Percentiles rank a stretch among this genome's conserved stretches.
Conservation (phyloP, 1,284 basidiomycete genomes). For the Pterulicium gracile region DNA sequence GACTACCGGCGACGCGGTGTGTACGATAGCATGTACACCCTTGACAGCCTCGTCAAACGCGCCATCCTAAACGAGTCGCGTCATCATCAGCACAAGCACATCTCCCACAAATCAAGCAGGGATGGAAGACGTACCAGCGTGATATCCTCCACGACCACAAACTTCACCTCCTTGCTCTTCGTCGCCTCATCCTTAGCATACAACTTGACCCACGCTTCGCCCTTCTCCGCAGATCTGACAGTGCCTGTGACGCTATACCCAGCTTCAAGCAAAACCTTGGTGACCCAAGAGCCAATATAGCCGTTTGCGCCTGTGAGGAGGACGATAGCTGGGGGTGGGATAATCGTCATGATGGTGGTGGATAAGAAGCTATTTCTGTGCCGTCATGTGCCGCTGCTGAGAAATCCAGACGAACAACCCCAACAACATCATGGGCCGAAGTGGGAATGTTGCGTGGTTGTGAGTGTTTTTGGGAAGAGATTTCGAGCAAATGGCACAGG, state of each 20-base stretch:
- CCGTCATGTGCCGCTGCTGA: no score
- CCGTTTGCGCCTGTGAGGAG: slow-evolving; percentile 32
- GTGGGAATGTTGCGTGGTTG: no score
- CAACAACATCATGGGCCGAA: no score
- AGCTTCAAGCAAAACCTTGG: background rate
- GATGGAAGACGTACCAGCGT: slow-evolving; percentile 25
- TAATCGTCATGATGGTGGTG: background rate
- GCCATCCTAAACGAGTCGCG: slow-evolving; percentile 15
- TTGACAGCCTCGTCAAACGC: slow-evolving; percentile 31
- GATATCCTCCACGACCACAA: slow-evolving; percentile 46
- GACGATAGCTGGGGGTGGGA: slow-evolving; percentile 13
- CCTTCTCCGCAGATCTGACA: slow-evolving; percentile 41
- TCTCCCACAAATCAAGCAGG: background rate
- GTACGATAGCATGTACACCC: slow-evolving; percentile 30
- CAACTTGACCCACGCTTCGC: slow-evolving; percentile 32
- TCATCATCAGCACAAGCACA: background rate
- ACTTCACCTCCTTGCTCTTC: slow-evolving; percentile 34
- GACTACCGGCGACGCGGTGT: slow-evolving; percentile 35
- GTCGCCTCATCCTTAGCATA: slow-evolving; percentile 31
- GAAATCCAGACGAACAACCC: no score
- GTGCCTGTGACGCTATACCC: slow-evolving; percentile 16
- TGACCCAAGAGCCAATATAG: slow-evolving; percentile 23
- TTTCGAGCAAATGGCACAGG: no score
- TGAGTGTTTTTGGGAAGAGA: no score
- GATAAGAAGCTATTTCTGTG: no score